Base-by-base conservation (phyloP, 108 stramenopile species). In the Pseudonitzschia delicatissima region DNA sequence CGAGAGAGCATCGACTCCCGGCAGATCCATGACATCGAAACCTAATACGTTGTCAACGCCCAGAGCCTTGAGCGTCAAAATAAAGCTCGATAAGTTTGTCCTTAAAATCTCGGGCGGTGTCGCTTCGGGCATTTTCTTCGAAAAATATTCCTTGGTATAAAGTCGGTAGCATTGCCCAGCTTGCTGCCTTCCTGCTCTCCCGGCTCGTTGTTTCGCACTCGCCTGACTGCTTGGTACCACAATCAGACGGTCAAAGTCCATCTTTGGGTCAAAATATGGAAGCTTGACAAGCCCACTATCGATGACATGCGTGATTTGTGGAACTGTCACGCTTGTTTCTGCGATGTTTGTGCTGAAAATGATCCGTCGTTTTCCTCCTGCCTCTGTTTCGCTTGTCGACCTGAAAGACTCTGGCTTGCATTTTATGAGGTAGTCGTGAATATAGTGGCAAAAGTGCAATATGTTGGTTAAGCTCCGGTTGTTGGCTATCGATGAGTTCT, bases 211-310 rank as follows among this genome's bases (percentile, higher is more conserved):
- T 18, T 68, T 75, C 21, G 97, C 97, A 62, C 86, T 91, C 25
- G 95, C 95, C 70, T 87, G 78, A 49, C 95, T 92, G 32, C 83
- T 91, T 3, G 79, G 91, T 8, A 67, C 69, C 2, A 88, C 85
- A 50, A 92, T 78, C 35, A 95, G 50, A 26, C 91, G 81, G 28
- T 97, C 93, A 68, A 94, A 82, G 13, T 80, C 82, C 0, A 81
- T 82, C 45, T 64, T 64, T 1, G 93, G 87, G 71, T 95, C 92
- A 76, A 87, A 96, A 64, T 79, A 93, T 35, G 97, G 97, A 37
- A 97, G 77, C 80, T 98, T 98, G 28, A 91, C 96, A 67, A 91
- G 87, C 12, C 99, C 99, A 50, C 90, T 78, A 71, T 99, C 99
- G 51, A 99, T 77, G 13, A 99, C 98, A 71, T 81, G 87, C 5